Base-by-base conservation (phyloP, 768 basidiomycete genomes). In the Mycena galopus region DNA sequence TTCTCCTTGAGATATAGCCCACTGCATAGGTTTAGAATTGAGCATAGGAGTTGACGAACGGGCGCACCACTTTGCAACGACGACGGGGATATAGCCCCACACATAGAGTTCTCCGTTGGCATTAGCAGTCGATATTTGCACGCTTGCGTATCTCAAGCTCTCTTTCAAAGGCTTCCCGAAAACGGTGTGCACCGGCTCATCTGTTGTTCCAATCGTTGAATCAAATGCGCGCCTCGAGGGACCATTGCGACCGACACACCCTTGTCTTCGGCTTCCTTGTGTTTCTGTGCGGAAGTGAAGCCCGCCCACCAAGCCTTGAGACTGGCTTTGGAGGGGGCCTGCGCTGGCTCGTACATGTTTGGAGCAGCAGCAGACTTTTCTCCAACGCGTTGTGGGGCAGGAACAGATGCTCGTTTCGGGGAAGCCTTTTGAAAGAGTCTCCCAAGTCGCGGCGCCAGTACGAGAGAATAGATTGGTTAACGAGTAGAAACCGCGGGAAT, bases 1-100 rank as follows among this genome's bases (percentile, higher is more conserved):
- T 94, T 94, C 83, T 97, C 96, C 80, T 99, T 99, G 69, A 99
- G 90, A 85, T 96, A 94, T 55, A 97, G 83, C 6, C 97, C 97
- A 78, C 96, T 97, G 74, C n/a, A 25, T 19, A 10, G 6, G 23
- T 50, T 29, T 30, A 35, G 16, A 59, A 44, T 23, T 64, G 17
- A 47, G 44, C 32, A 12, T 37, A 32, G 12, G 32, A n/a, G 56
- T 10, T 27, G 21, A 9, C 23, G 42, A 33, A 69, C 65, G 57
- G 23, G 75, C 92, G 78, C 77, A 96, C 95, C 96, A 98, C 84
- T 98, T 98, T 56, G 97, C 97, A 50, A 99, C 97, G 63, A 98
- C 96, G 50, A 98, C 95, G 11, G 97, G 97, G 59, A 99, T 95
- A 79, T 94, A 94, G 1, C 97, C 96, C 93, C 95, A 97, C 7